phyloP scores from a whole-genome alignment of 2,329 filamentous ascomycete genomes.

The Acrodontium crateriforme region DNA sequence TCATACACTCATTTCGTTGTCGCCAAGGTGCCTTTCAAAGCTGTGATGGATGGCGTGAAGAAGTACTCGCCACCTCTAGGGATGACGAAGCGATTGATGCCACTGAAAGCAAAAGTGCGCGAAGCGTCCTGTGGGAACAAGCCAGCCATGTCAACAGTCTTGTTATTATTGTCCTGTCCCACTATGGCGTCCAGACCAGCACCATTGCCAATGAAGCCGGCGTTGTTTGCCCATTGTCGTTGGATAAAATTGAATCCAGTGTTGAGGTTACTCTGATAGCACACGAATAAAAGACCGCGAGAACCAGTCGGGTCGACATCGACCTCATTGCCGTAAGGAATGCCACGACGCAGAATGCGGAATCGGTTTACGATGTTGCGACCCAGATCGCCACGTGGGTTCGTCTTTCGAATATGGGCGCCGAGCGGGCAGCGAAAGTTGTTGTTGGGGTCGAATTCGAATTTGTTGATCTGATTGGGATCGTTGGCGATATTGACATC shows the following conservation, averaged over 20 bases:
- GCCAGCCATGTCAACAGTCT: slow-evolving; percentile 14
- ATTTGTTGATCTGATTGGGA: slow-evolving; percentile 21
- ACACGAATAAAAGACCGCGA: slow-evolving; percentile 33
- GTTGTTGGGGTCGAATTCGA: slow-evolving; percentile 22
- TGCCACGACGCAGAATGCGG: slow-evolving; percentile 33
- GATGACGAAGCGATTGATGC: slow-evolving; percentile 25
- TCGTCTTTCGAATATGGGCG: slow-evolving; percentile 35
- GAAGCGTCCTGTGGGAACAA: slow-evolving; percentile 14
- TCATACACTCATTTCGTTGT: no score
- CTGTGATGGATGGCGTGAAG: slow-evolving; percentile 30
- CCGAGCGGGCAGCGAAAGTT: slow-evolving; percentile 32
- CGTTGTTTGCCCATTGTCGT: slow-evolving; percentile 16
- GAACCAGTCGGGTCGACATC: slow-evolving; percentile 19
- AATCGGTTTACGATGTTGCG: slow-evolving; percentile 12
- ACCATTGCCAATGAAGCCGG: slow-evolving; percentile 12
- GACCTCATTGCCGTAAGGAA: slow-evolving; percentile 27
- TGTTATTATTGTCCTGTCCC: slow-evolving; percentile 16
- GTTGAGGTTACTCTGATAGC: slow-evolving; percentile 31
- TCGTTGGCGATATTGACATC: slow-evolving; percentile 21
- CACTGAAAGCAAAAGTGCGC: slow-evolving; percentile 9
- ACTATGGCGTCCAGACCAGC: slow-evolving; percentile 27
- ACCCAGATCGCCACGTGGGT: slow-evolving; percentile 26
- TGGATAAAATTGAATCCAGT: slow-evolving; percentile 31
- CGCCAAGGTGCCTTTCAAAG: slow-evolving; percentile 10
- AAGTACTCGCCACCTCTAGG: slow-evolving; percentile 34